phyloP scores from a whole-genome alignment of 139 green algal genomes.

The Volvox africanus region DNA sequence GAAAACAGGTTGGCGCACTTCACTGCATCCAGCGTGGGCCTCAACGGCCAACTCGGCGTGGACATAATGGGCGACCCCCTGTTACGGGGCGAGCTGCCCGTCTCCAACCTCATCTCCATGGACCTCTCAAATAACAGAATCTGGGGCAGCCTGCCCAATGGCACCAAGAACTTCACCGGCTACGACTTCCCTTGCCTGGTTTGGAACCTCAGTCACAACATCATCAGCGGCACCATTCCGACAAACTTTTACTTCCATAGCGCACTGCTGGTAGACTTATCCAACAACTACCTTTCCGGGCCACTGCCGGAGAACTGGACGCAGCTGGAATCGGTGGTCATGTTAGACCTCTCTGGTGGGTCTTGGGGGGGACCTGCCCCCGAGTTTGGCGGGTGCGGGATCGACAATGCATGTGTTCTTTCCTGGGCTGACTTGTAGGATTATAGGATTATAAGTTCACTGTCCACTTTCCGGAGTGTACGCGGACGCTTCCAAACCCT shows the following conservation, averaged over 20 bases:
- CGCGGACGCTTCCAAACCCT: too few species aligned
- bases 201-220: slow-evolving; percentile 43
- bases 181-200: slow-evolving; percentile 35
- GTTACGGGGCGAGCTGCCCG: slow-evolving; percentile 27
- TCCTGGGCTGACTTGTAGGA: background rate
- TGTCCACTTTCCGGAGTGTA: too few species aligned
- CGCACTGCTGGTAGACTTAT: slow-evolving; percentile 36
- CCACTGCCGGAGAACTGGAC: slow-evolving; percentile 32
- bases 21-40: background rate
- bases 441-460: too few species aligned
- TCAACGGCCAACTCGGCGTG: background rate
- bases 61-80: slow-evolving; percentile 26
- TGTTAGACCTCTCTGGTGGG: slow-evolving; percentile 35
- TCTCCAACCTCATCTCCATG: slow-evolving; percentile 34
- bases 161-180: background rate
- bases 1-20: slow-evolving; percentile 20
- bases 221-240: background rate
- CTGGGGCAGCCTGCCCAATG: background rate
- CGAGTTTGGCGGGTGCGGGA: background rate
- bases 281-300: slow-evolving; percentile 13
- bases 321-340: slow-evolving; percentile 33
- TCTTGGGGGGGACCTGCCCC: background rate
- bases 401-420: background rate
- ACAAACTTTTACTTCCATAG: background rate
- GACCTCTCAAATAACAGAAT: slow-evolving; percentile 41